Evolutionary conservation across 768 basidiomycete genomes (phyloP).

Genomic region (Boletellus sp.): DNA sequence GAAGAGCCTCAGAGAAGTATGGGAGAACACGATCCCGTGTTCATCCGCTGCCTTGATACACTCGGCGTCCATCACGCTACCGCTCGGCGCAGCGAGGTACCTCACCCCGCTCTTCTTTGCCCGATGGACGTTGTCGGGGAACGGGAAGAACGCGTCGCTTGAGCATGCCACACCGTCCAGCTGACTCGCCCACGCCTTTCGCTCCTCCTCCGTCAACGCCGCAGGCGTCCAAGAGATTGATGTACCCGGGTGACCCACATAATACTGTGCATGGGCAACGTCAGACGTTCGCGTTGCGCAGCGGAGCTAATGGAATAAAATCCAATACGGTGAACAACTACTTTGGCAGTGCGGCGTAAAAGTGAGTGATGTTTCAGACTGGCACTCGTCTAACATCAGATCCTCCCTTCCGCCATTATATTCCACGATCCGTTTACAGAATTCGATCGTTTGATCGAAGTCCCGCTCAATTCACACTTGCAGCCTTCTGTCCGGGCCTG

Average conservation of each 20-base stretch:
- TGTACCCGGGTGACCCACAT: slow-evolving; percentile 94
- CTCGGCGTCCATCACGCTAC: slow-evolving; percentile 96
- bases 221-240: slow-evolving; percentile 93
- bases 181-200: slow-evolving; percentile 65
- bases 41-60: slow-evolving; percentile 97
- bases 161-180: slow-evolving; percentile 88
- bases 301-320: not conserved
- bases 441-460: too few relatives aligned
- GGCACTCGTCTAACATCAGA: too few relatives aligned
- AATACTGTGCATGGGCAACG: slow-evolving; percentile 50
- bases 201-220: slow-evolving; percentile 66
- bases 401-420: too few relatives aligned
- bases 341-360: too few relatives aligned
- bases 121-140: slow-evolving; percentile 96
- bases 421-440: too few relatives aligned
- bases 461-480: too few relatives aligned
- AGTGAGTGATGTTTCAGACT: too few relatives aligned
- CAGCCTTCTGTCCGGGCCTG: too few relatives aligned
- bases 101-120: slow-evolving; percentile 87
- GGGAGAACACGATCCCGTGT: slow-evolving; percentile 85
- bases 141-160: slow-evolving; percentile 99
- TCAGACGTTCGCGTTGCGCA: not conserved
- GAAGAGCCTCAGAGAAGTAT: slow-evolving; percentile 86
- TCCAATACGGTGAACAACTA: too few relatives aligned
- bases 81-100: slow-evolving; percentile 88